Base-by-base conservation (phyloP, 2,329 filamentous ascomycete genomes). In the Thelonectria olida region DNA sequence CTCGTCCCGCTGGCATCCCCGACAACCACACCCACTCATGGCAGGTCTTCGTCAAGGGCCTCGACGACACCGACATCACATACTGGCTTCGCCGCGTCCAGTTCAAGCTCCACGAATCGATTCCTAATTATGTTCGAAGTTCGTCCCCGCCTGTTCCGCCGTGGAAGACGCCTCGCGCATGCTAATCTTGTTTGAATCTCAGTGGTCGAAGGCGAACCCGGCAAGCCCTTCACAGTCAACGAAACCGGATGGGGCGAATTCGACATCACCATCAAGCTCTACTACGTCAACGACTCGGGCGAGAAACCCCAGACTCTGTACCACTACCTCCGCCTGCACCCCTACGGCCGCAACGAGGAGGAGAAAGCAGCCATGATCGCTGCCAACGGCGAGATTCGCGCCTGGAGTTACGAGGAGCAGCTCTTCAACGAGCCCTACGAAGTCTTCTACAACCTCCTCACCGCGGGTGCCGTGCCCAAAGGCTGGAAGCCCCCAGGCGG, bases 161-260 rank as follows among this genome's bases (percentile, higher is more conserved):
- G 28, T n/a, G 8, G 19, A 42, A 19, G 28, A 45, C 23, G 34
- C 36, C 31, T 28, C 15, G 15, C 12, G 31, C 20, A 61, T 61
- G 52, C 69, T 76, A 45, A 72, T 27, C 36, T 34, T 34, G 4
- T 36, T 34, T 31, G 2, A 25, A 25, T 38, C 13, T 12, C 47
- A 86, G 84, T 91, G 75, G 84, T 96, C 72, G 94, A 97, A 72
- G 87, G 88, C 62, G 87, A 92, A 51, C 79, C 81, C 0, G 82
- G 83, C n/a, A 84, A 86, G 64, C 73, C 93, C 10, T 99, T 97
- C 72, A 84, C 92, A 72, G 91, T 98, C 63, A 87, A 88, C 64
- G 96, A 98, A 78, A 98, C 96, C 0, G 96, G 96, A 49, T 99
- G 96, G 92, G 96, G 96, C 72, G 96, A 97, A 80, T 99, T 99